These are phyloP conservation scores for Juncus effusus DNA, from an alignment of 176 grass and related monocot genomes.

Conservation along the genomic window DNA sequence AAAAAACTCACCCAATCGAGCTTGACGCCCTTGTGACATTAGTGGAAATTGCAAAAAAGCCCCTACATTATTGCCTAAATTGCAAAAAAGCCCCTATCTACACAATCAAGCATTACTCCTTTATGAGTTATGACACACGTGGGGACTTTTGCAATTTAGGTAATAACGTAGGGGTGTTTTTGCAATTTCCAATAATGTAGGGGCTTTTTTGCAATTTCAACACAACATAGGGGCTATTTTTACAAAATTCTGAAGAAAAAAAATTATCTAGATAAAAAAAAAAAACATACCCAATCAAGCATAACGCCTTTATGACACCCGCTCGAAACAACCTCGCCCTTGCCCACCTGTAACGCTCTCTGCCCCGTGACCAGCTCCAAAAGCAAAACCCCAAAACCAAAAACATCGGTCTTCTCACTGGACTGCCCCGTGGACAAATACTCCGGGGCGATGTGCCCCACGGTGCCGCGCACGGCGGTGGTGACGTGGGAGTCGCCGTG, in stretches of 20 bases:
- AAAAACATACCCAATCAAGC: constrained; percentile 82
- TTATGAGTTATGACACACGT: no score
- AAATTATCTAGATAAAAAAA: neutral
- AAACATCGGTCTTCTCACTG: constrained; percentile 77
- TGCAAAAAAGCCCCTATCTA: neutral
- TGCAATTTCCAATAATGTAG: no score
- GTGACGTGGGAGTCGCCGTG: constrained; percentile 82
- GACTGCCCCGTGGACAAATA: constrained; percentile 88
- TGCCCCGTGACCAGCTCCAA: constrained; percentile 75
- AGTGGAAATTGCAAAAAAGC: no score
- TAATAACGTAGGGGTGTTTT: no score
- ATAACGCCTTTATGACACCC: constrained; percentile 67
- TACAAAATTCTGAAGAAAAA: neutral
- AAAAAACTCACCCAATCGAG: no score
- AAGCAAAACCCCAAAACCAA: constrained; percentile 76
- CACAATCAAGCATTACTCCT: no score
- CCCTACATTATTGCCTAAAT: neutral
- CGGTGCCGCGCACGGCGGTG: constrained; percentile 71
- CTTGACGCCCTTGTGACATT: neutral
- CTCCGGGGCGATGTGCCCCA: constrained; percentile 82
- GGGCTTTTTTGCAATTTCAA: no score
- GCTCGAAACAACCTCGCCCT: constrained; percentile 44
- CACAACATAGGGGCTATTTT: no score
- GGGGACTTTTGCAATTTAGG: no score
- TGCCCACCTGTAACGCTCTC: constrained; percentile 71